Conservation (phyloP, 208 protist genomes). For the Trypanosoma scelopori region DNA sequence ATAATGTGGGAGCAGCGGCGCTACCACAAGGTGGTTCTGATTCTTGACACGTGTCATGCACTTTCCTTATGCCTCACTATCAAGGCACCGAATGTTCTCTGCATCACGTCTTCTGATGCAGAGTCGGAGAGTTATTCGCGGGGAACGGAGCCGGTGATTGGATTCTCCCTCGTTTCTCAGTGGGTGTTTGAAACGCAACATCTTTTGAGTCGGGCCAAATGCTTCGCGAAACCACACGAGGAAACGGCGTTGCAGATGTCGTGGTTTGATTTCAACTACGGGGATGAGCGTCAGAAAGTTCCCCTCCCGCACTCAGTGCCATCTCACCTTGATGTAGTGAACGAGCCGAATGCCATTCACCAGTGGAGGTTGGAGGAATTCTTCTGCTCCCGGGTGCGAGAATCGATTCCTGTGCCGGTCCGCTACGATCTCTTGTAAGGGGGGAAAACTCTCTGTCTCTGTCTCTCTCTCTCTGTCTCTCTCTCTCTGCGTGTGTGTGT, state of each 20-base stretch:
- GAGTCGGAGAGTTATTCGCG: slow-evolving; percentile 72
- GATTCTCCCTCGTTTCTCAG: slow-evolving; percentile 85
- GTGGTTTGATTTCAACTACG: slow-evolving; percentile 67
- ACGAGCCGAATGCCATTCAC: slow-evolving; percentile 42
- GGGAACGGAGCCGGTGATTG: slow-evolving; percentile 67
- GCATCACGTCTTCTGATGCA: slow-evolving; percentile 60
- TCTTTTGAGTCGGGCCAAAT: slow-evolving; percentile 66
- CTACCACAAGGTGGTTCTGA: slow-evolving; percentile 92
- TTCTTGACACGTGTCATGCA: slow-evolving; percentile 97
- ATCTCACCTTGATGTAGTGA: slow-evolving; percentile 61
- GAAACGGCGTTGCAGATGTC: slow-evolving; percentile 53
- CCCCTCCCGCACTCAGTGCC: slow-evolving; percentile 27
- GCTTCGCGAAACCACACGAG: slow-evolving; percentile 27
- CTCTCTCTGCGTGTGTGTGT: not conserved
- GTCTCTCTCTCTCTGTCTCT: no score
- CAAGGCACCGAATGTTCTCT: slow-evolving; percentile 77
- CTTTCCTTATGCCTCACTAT: slow-evolving; percentile 86
- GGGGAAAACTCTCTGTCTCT: no score
- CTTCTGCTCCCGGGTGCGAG: slow-evolving; percentile 37
- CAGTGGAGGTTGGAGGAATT: slow-evolving; percentile 75
- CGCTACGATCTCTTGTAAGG: slow-evolving; percentile 56
- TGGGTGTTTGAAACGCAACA: slow-evolving; percentile 90
- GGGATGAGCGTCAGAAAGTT: slow-evolving; percentile 25
- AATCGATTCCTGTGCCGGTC: slow-evolving; percentile 30
- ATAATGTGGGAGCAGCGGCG: slow-evolving; percentile 94